Evolutionary conservation across 495 filamentous ascomycete species (phyloP).

Genomic region (Lepidopterella palustris): DNA sequence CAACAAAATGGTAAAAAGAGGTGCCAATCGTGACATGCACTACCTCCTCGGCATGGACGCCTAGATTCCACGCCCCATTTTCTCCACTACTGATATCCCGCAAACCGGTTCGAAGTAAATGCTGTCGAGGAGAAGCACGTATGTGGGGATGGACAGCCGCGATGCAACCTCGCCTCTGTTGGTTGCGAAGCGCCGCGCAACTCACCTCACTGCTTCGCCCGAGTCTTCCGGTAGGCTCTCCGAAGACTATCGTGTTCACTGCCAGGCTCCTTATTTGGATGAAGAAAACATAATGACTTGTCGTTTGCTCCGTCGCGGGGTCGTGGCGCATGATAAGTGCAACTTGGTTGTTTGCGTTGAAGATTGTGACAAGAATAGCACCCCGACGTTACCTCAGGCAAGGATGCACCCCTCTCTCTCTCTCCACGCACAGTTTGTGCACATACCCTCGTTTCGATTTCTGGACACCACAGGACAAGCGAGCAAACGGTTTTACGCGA

Average conservation of each 20-base stretch:
- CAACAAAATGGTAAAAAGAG: neutral
- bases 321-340: too few relatives aligned
- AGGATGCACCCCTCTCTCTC: neutral
- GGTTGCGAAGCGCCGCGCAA: neutral
- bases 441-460: neutral
- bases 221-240: neutral
- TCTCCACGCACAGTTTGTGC: neutral
- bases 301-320: too few relatives aligned
- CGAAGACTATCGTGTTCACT: neutral
- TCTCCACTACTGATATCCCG: neutral
- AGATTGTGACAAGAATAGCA: too few relatives aligned
- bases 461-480: neutral
- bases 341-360: too few relatives aligned
- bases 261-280: too few relatives aligned
- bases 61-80: too few relatives aligned
- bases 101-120: neutral
- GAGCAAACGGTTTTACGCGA: neutral
- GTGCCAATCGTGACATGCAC: neutral
- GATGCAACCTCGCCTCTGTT: conserved; percentile 22
- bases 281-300: too few relatives aligned
- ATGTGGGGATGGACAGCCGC: conserved; percentile 14
- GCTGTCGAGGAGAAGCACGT: neutral
- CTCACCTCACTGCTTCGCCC: neutral
- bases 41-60: too few relatives aligned
- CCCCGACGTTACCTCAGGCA: too few relatives aligned